phyloP scores from a whole-genome alignment of 306 rosid genomes.

The Geum urbanum region DNA sequence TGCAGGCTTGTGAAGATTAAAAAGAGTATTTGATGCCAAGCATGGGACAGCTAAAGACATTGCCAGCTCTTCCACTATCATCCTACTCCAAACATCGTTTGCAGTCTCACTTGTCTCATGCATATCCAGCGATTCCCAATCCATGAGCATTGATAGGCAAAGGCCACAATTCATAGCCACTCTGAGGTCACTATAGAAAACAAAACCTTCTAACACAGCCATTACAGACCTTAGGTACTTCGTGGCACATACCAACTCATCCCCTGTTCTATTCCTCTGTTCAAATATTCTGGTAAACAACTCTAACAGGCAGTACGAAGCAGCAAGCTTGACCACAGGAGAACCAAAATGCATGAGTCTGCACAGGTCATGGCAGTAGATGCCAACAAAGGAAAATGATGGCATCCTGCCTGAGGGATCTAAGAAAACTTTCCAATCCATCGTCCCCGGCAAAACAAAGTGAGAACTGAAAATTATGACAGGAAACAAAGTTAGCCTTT shows the following conservation, averaged over 20 bases:
- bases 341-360: constrained; percentile 84
- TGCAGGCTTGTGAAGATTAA: constrained; percentile 51
- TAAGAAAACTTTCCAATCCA: constrained; percentile 74
- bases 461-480: constrained; percentile 43
- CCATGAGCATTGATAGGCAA: constrained; percentile 60
- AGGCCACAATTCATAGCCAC: constrained; percentile 74
- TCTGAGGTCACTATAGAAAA: constrained; percentile 52
- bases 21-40: constrained; percentile 51
- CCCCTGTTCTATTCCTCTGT: constrained; percentile 43
- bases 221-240: constrained; percentile 58
- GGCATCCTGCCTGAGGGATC: constrained; percentile 39
- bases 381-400: constrained; percentile 50
- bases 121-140: constrained; percentile 46
- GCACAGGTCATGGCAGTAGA: constrained; percentile 75
- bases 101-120: constrained; percentile 32
- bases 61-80: constrained; percentile 78
- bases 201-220: constrained; percentile 64
- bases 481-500: constrained; percentile 19
- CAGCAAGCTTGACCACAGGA: constrained; percentile 50
- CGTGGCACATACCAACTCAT: constrained; percentile 44
- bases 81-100: constrained; percentile 62
- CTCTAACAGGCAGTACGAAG: constrained; percentile 73
- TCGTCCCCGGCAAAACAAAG: constrained; percentile 51
- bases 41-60: constrained; percentile 62
- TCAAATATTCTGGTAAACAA: constrained; percentile 59